Evolutionary conservation across 1,284 basidiomycete genomes (phyloP), one percentile per base, ranked within the genome.

Genomic region (Trichosporon sp.): DNA sequence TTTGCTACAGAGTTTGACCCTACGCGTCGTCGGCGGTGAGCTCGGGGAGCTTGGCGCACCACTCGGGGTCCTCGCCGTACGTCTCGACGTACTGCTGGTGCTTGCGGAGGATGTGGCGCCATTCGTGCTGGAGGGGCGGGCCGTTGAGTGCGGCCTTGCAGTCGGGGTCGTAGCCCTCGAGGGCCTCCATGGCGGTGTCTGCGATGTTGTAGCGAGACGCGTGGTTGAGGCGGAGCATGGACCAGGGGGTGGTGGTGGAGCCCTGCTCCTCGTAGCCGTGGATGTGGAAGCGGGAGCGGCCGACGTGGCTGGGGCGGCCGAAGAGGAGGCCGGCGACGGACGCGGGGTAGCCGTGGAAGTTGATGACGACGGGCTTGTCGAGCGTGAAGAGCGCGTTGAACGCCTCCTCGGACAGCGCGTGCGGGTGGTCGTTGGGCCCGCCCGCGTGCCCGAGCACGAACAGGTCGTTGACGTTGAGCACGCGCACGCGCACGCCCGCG

Each of bases 371-470:
- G 0, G 88, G 87, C 75, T 85, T 87, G 78, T 92, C 88, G 18
- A 79, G 75, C 4, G 91, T 92, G 83, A 94, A 92, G 29, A 93
- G 85, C 25, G 86, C 84, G 38, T 87, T 84, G 78, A 91, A 94
- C 7, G 87, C 87, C 1, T 86, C 86, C 58, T 88, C 85, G 71
- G 81, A 86, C 63, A 93, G 85, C 1, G 91, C 86, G 75, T 93
- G 92, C n/a, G 75, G 73, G 60, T 76, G 75, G n/a, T 65, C 65
- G 21, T 72, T 65, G 62, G 60, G 53, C 8, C 72, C 72, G 31
- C 70, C 68, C 94, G 85, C 0, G 91, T 87, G 74, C 4, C 85
- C 84, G 58, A 76, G 69, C 42, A 72, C 71, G 71, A 74, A 72
- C 47, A 76, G 65, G 67, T 76, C 75, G 18, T 89, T 90, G 66